Conservation (phyloP, 345 rosid genomes). For the Hevea brasiliensis region DNA sequence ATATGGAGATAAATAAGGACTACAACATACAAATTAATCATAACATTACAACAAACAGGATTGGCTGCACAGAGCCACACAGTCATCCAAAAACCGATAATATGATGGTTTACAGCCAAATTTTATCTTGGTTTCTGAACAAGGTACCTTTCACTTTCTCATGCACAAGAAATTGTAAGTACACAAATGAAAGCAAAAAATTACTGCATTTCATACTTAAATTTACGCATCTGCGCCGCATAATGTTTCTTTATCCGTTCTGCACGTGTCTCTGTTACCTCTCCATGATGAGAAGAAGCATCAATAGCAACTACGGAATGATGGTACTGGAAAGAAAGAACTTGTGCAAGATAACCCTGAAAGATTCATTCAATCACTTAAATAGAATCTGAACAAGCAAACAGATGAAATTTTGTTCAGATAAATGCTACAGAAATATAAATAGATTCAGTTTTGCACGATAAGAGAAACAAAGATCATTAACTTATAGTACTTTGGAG, state of each 20-base stretch:
- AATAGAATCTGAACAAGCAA: neutral
- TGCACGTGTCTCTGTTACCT: slow-evolving; percentile 74
- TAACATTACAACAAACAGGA: neutral
- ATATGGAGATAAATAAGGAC: too few relatives aligned
- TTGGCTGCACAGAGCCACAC: neutral
- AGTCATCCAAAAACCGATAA: neutral
- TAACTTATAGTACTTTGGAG: neutral
- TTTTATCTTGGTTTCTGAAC: neutral
- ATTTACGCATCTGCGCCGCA: slow-evolving; percentile 65
- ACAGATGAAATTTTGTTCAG: neutral
- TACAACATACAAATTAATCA: too few relatives aligned
- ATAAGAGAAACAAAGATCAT: neutral
- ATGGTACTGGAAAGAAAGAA: slow-evolving; percentile 75
- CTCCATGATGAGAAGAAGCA: slow-evolving; percentile 86
- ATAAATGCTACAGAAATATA: slow-evolving; percentile 2
- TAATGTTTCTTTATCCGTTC: slow-evolving; percentile 78
- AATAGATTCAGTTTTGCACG: neutral
- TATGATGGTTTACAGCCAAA: neutral
- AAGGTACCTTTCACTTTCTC: neutral
- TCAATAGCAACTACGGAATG: slow-evolving; percentile 85
- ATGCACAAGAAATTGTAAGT: neutral
- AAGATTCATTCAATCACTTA: slow-evolving; percentile 26
- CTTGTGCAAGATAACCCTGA: slow-evolving; percentile 94
- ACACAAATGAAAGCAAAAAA: neutral
- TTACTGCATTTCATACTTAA: slow-evolving; percentile 46